Conservation (phyloP, 2,329 filamentous ascomycete species). For the Aspergillus amoenus region DNA sequence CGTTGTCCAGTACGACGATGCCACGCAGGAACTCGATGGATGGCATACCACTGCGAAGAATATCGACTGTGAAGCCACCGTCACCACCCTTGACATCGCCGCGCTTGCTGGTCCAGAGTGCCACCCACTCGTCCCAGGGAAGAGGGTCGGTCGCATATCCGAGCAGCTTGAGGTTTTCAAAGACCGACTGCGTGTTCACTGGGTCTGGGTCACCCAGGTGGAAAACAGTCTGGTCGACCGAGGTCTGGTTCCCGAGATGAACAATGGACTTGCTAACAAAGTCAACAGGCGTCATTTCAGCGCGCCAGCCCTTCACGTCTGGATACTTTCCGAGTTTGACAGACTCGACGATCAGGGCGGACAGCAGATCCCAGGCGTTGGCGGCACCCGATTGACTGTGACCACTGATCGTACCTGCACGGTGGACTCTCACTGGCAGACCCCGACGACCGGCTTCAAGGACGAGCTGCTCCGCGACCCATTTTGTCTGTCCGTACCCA, state of each 20-base stretch:
- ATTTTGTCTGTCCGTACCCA: constrained; percentile 78
- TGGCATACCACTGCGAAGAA: constrained; percentile 78
- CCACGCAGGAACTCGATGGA: constrained; percentile 68
- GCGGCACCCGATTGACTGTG: constrained; percentile 73
- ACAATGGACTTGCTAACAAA: constrained; percentile 75
- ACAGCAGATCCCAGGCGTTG: constrained; percentile 76
- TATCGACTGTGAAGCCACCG: constrained; percentile 73
- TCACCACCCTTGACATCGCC: constrained; percentile 64
- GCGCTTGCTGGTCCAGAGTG: constrained; percentile 70
- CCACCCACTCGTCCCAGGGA: constrained; percentile 71
- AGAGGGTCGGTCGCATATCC: constrained; percentile 69
- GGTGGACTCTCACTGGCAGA: constrained; percentile 68
- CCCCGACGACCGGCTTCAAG: constrained; percentile 67
- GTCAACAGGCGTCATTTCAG: constrained; percentile 83
- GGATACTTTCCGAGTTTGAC: constrained; percentile 70
- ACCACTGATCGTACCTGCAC: constrained; percentile 74
- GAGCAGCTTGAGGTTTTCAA: constrained; percentile 62
- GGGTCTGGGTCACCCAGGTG: constrained; percentile 74
- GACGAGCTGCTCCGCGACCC: constrained; percentile 75
- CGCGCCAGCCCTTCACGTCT: constrained; percentile 70
- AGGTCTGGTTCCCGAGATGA: constrained; percentile 64
- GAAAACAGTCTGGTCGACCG: constrained; percentile 65
- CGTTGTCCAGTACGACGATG: constrained; percentile 72
- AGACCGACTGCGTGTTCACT: constrained; percentile 64
- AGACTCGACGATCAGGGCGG: constrained; percentile 74